Base-by-base conservation (phyloP, 768 basidiomycete species). In the Candolleomyces aberdarensis region DNA sequence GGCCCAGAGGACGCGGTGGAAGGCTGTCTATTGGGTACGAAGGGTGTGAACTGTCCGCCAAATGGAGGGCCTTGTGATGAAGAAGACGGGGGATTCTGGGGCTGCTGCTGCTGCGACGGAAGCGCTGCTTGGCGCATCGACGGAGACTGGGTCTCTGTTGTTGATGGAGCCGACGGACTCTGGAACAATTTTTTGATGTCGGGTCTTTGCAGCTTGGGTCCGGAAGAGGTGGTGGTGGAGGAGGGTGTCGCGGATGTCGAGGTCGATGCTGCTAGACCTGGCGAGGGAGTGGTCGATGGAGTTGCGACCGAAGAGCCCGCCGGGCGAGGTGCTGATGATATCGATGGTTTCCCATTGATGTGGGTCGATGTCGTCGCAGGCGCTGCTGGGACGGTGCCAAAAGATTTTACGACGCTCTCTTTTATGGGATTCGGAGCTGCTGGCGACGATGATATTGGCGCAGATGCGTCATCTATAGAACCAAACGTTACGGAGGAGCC, bases 401-500 rank as follows among this genome's bases (percentile, higher is more conserved):
- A 95, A 48, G 89, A 84, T 74, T 88, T 92, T 67, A 94, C 88
- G 67, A 76, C 82, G 68, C 88, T 88, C 64, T 85, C 78, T 78
- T 86, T 89, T 69, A 85, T 87, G 70, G 85, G 81, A 64, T 78
- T 77, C 46, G 86, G 81, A 40, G 84, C 81, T 55, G 91, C 89
- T 40, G 93, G 92, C 9, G 92, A 92, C 50, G 92, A 89, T 40
- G 92, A 91, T 67, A 94, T 87, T 62, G 88, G 82, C 57, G 91
- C 86, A 61, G 81, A 75, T 65, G 81, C 83, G 74, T 92, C 90
- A 76, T 93, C 89, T 81, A 95, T 91, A 51, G 93, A 93, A 67
- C 94, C 94, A 78, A 96, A 95, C 54, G 89, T 90, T 65, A 96
- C 87, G 56, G 83, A 77, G 60, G 86, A 85, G 67, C 82, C 85